A percentile compares a stretch with the other conserved stretches of the same genome.
phyloP scores from a whole-genome alignment of 1,284 basidiomycete species.

The Rhodofomes roseus region DNA sequence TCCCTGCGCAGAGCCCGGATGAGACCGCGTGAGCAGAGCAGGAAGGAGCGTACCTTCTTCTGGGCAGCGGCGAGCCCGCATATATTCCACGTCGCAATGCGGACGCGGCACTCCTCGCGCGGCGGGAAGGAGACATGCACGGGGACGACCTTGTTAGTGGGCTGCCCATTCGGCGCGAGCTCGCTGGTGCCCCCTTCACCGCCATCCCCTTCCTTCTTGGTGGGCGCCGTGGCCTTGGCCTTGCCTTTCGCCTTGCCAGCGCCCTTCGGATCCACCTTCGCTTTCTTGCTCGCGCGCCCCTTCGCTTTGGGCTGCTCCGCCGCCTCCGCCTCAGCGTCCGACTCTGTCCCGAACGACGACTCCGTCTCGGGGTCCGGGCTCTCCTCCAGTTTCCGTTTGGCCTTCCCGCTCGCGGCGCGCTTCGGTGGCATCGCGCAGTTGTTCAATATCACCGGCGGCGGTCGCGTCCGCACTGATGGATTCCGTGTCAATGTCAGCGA shows the following conservation, averaged over 20 bases:
- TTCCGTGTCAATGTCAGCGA: no score
- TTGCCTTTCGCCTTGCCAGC: background rate
- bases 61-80: slow-evolving; percentile 64
- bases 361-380: slow-evolving; percentile 11
- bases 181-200: background rate
- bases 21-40: background rate
- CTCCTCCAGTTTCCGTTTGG: slow-evolving; percentile 2
- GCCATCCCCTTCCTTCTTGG: background rate
- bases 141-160: slow-evolving; percentile 73
- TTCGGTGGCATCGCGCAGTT: slow-evolving; percentile 4
- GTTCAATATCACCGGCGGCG: background rate
- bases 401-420: slow-evolving; percentile 2
- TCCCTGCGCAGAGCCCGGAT: slow-evolving; percentile 43
- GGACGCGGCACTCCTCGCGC: slow-evolving; percentile 41
- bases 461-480: background rate
- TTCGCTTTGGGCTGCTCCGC: slow-evolving; percentile 19
- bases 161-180: slow-evolving; percentile 45
- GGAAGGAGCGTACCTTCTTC: slow-evolving; percentile 59
- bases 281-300: slow-evolving; percentile 14
- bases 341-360: slow-evolving; percentile 1
- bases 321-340: slow-evolving; percentile 14
- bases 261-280: slow-evolving; percentile 12
- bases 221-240: background rate
- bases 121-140: slow-evolving; percentile 56
- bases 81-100: slow-evolving; percentile 76